Percentiles rank a stretch among this genome's conserved stretches.
Conservation (phyloP, 2,329 filamentous ascomycete species). For the Diplodia intermedia region DNA sequence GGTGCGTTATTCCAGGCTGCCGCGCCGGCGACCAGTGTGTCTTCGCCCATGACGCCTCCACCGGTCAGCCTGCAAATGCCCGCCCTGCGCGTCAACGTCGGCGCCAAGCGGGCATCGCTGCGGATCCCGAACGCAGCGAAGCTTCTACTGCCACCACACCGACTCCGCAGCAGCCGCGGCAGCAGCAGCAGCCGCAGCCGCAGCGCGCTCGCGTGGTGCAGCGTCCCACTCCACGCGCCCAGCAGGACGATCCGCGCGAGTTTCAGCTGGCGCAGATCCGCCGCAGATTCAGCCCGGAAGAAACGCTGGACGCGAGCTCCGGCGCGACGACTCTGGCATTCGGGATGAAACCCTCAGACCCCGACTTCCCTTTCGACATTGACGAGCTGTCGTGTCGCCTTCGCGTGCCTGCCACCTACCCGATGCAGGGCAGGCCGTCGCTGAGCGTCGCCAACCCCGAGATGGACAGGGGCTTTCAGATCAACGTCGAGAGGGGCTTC, state of each 20-base stretch:
- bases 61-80: slow-evolving; percentile 14
- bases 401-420: slow-evolving; percentile 69
- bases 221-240: slow-evolving; percentile 70
- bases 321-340: slow-evolving; percentile 67
- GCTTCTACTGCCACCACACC: slow-evolving; percentile 35
- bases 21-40: slow-evolving; percentile 59
- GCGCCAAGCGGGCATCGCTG: slow-evolving; percentile 32
- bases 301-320: slow-evolving; percentile 53
- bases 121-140: slow-evolving; percentile 30
- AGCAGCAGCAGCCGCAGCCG: slow-evolving; percentile 33
- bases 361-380: slow-evolving; percentile 83
- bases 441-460: slow-evolving; percentile 72
- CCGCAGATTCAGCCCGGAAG: slow-evolving; percentile 66
- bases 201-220: slow-evolving; percentile 60
- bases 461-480: slow-evolving; percentile 73
- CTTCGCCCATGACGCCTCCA: slow-evolving; percentile 55
- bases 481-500: slow-evolving; percentile 80
- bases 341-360: slow-evolving; percentile 74
- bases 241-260: slow-evolving; percentile 70
- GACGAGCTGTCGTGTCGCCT: slow-evolving; percentile 72
- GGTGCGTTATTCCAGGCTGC: slow-evolving; percentile 52
- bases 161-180: slow-evolving; percentile 34
- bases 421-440: slow-evolving; percentile 59
- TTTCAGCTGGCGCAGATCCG: slow-evolving; percentile 79
- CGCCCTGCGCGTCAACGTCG: slow-evolving; percentile 26